phyloP scores from a whole-genome alignment of 768 basidiomycete genomes.

The Phlegmacium glaucopus region DNA sequence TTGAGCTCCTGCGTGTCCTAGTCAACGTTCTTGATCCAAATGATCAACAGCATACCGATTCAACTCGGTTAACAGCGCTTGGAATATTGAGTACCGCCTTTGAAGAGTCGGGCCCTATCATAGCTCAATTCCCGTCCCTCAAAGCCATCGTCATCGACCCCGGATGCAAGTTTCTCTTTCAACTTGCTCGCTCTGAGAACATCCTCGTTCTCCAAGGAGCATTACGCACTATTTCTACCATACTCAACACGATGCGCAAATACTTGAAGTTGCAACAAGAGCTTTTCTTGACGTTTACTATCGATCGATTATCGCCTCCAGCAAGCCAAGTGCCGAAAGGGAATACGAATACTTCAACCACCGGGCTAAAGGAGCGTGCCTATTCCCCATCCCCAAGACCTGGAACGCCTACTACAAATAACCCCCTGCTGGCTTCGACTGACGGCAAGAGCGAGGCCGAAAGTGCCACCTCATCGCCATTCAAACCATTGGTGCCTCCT shows the following conservation, averaged over 20 bases:
- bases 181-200: slow-evolving; percentile 91
- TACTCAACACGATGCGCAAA: slow-evolving; percentile 83
- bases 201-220: slow-evolving; percentile 73
- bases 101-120: slow-evolving; percentile 74
- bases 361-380: slow-evolving; percentile 29
- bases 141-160: slow-evolving; percentile 76
- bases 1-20: slow-evolving; percentile 90
- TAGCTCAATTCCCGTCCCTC: slow-evolving; percentile 78
- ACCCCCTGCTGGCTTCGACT: slow-evolving; percentile 28
- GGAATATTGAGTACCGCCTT: slow-evolving; percentile 85
- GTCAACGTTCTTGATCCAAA: slow-evolving; percentile 94
- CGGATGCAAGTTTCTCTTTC: slow-evolving; percentile 96
- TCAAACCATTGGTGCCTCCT: slow-evolving; percentile 63
- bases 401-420: slow-evolving; percentile 44
- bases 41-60: slow-evolving; percentile 94
- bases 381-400: slow-evolving; percentile 46
- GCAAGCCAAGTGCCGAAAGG: slow-evolving; percentile 21
- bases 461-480: slow-evolving; percentile 40
- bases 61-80: slow-evolving; percentile 86
- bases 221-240: slow-evolving; percentile 81
- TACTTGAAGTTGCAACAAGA: slow-evolving; percentile 94
- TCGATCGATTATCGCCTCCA: slow-evolving; percentile 84
- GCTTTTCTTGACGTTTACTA: slow-evolving; percentile 89
- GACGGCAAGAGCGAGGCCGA: slow-evolving; percentile 41
- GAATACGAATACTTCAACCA: slow-evolving; percentile 14